Conservation (phyloP, 306 rosid species). For the Gillenia trifoliata region DNA sequence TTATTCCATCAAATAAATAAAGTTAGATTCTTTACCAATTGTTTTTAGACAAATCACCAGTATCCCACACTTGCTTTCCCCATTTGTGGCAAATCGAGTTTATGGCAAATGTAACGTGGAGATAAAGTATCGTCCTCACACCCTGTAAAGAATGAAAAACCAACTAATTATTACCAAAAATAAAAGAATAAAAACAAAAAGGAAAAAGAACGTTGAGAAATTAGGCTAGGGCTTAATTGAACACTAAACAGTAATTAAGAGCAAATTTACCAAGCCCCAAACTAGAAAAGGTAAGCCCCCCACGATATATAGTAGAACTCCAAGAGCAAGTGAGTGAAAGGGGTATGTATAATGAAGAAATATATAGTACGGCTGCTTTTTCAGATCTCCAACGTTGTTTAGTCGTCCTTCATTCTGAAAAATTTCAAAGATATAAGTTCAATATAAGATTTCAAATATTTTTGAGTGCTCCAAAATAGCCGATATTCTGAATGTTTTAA, state of each 20-base stretch:
- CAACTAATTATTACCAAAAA: too few species aligned
- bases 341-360: conserved; percentile 57
- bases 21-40: not conserved
- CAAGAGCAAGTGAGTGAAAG: conserved; percentile 71
- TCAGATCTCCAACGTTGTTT: conserved; percentile 65
- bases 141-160: not conserved
- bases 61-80: conserved; percentile 4
- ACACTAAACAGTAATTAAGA: not conserved
- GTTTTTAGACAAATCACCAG: conserved; percentile 8
- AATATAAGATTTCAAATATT: too few species aligned
- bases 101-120: conserved; percentile 3
- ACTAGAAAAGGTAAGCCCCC: conserved; percentile 81
- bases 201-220: too few species aligned
- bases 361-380: conserved; percentile 65
- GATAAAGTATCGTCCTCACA: not conserved
- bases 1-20: too few species aligned
- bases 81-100: conserved; percentile 12
- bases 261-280: conserved; percentile 72
- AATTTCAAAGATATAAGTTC: not conserved
- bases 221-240: too few species aligned
- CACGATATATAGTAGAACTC: conserved; percentile 48
- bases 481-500: too few species aligned
- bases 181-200: too few species aligned
- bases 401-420: conserved; percentile 60
- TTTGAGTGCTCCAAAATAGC: too few species aligned